Conservation (phyloP, 441 rosid genomes). For the Biscutella laevigata region DNA sequence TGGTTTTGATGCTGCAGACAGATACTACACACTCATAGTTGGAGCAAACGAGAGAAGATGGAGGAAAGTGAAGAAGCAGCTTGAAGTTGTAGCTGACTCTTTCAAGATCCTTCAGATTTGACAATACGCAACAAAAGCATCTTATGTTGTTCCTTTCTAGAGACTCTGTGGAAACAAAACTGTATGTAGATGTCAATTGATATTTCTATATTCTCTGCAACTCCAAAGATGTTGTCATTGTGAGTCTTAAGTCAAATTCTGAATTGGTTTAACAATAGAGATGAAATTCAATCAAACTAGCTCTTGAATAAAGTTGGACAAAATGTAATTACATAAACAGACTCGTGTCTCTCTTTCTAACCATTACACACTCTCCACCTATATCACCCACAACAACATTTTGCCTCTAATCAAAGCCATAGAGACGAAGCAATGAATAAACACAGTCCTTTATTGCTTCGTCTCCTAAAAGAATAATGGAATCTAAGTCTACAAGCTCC, state of each 20-base stretch:
- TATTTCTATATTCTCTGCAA: not conserved
- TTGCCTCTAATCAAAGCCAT: too few relatives aligned
- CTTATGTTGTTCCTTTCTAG: not conserved
- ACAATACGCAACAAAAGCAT: conserved; percentile 2
- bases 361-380: conserved; percentile 26
- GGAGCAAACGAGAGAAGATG: conserved; percentile 84
- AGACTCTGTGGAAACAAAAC: not conserved
- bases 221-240: not conserved
- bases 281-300: conserved; percentile 13
- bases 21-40: conserved; percentile 76
- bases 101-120: conserved; percentile 60
- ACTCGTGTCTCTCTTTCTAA: conserved; percentile 4
- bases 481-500: conserved; percentile 42
- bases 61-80: conserved; percentile 58
- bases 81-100: conserved; percentile 84
- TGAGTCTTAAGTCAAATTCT: not conserved
- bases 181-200: not conserved
- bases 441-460: conserved; percentile 28
- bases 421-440: conserved; percentile 36
- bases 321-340: conserved; percentile 23
- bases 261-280: not conserved
- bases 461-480: conserved; percentile 63
- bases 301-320: conserved; percentile 15
- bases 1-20: conserved; percentile 37
- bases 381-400: not conserved